These are phyloP conservation scores for Phoenix roebelenii DNA, from an alignment of 176 grass and related monocot species.

Conservation along the genomic window DNA sequence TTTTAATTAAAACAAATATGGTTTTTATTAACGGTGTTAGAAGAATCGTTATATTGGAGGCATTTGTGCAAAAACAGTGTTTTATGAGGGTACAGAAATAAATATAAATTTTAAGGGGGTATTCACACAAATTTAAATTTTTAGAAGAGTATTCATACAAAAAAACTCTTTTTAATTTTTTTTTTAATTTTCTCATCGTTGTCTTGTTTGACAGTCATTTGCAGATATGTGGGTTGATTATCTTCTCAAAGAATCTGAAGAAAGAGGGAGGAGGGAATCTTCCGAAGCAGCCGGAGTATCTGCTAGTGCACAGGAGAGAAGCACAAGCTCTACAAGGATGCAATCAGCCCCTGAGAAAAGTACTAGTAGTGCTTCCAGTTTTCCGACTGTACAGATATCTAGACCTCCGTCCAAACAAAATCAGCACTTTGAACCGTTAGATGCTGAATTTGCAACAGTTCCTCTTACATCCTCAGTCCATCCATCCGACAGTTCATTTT, in stretches of 20 bases:
- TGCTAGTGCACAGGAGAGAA: constrained; percentile 13
- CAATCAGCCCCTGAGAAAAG: background rate
- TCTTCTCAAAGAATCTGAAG: constrained; percentile 93
- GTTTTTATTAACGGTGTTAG: too few species aligned
- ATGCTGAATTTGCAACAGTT: constrained; percentile 37
- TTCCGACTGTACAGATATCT: constrained; percentile 12
- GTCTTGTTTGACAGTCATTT: constrained; percentile 56
- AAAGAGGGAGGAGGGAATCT: constrained; percentile 81
- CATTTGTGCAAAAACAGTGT: too few species aligned
- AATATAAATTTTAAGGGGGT: too few species aligned
- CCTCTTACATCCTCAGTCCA: constrained; percentile 21
- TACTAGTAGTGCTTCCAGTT: constrained; percentile 4
- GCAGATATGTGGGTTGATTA: constrained; percentile 91
- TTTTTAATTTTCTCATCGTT: background rate
- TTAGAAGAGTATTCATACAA: too few species aligned
- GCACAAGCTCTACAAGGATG: background rate
- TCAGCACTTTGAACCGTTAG: constrained; percentile 13
- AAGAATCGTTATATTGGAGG: too few species aligned
- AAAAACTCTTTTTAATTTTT: background rate
- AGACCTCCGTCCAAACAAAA: constrained; percentile 5
- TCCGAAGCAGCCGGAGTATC: constrained; percentile 27
- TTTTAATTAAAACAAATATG: too few species aligned
- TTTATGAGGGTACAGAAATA: too few species aligned
- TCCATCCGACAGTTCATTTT: background rate
- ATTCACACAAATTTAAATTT: too few species aligned